Base-by-base conservation (phyloP, 2,329 filamentous ascomycete genomes). In the Cladosporium austrohemisphaericum region DNA sequence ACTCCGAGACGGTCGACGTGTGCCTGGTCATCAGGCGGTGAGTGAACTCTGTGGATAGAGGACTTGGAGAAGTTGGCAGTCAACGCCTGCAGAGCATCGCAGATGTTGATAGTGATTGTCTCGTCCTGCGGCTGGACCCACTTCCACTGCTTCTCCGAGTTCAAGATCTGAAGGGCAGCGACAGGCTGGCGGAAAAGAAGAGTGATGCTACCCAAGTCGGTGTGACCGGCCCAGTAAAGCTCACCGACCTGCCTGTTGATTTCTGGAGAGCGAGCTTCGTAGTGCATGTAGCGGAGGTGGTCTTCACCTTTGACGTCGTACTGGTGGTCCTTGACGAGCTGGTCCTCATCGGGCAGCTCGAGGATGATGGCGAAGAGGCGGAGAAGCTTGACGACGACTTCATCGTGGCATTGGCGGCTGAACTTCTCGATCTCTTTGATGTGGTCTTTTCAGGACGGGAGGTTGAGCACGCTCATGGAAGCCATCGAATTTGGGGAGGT, bases 321-420 rank as follows among this genome's bases (percentile, higher is more conserved):
- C 13, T 69, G 70, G 60, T 85, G 81, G 6, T 77, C 67, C 14
- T 73, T 68, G 53, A 78, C 71, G 26, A 84, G 68, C 49, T 76
- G 72, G 2, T 81, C 73, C 58, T 84, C 80, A 28, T 79, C 74
- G 0, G 79, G 77, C 0, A 85, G 68, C 56, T 85, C 73, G 0
- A 85, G 71, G 0, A 84, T 70, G 28, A 83, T 73, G 4, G 81
- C 81, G 45, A 84, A 80, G 1, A 85, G 74, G 1, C 75, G 73
- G 8, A 84, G 73, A 0, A 85, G 69, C 20, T 76, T 76, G 3
- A 77, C 68, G 0, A 83, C 74, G 2, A 83, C 73, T 33, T 81
- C 75, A 1, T 75, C 66, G 48, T 83, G 79, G 11, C 73, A 67
- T 23, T 71, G 62, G 5, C 66, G 69, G 47, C 68, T 72, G 59